phyloP scores from a whole-genome alignment of 345 rosid species.

The Aethionema arabicum region DNA sequence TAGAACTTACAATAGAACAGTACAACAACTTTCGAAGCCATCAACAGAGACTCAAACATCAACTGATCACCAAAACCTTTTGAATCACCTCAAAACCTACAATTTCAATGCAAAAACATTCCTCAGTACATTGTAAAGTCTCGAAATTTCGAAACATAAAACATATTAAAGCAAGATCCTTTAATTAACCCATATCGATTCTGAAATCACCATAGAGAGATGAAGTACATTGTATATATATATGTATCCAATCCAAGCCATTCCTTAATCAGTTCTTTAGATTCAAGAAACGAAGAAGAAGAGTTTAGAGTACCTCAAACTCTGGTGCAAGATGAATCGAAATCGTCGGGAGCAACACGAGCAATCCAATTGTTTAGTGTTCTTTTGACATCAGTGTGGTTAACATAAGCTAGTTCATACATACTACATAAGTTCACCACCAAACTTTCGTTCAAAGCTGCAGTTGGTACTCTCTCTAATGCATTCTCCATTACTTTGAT shows the following conservation, averaged over 20 bases:
- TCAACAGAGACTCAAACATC: slow-evolving; percentile 7
- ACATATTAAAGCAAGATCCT: too few species aligned
- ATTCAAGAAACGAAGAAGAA: background rate
- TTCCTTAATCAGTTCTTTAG: slow-evolving; percentile 3
- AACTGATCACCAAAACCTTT: too few species aligned
- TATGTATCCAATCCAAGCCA: too few species aligned
- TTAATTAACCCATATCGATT: too few species aligned
- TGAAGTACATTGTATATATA: too few species aligned
- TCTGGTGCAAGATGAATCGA: slow-evolving; percentile 84
- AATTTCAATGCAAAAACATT: too few species aligned
- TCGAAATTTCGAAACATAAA: too few species aligned
- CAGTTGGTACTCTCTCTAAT: slow-evolving; percentile 80
- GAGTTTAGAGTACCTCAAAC: slow-evolving; percentile 49
- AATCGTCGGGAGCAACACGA: slow-evolving; percentile 92
- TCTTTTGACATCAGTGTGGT: slow-evolving; percentile 76
- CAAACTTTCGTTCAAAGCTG: slow-evolving; percentile 82
- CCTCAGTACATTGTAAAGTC: too few species aligned
- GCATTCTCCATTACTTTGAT: slow-evolving; percentile 89
- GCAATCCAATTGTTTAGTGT: slow-evolving; percentile 86
- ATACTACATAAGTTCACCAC: slow-evolving; percentile 93
- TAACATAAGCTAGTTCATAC: slow-evolving; percentile 96
- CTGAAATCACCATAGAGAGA: too few species aligned
- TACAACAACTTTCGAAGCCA: slow-evolving; percentile 12
- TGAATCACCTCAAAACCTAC: too few species aligned
- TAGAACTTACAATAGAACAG: background rate